Evolutionary conservation across 352 stramenopile genomes (phyloP), one percentile per base, ranked within the genome.

Genomic region (Phytophthora hybrid): DNA sequence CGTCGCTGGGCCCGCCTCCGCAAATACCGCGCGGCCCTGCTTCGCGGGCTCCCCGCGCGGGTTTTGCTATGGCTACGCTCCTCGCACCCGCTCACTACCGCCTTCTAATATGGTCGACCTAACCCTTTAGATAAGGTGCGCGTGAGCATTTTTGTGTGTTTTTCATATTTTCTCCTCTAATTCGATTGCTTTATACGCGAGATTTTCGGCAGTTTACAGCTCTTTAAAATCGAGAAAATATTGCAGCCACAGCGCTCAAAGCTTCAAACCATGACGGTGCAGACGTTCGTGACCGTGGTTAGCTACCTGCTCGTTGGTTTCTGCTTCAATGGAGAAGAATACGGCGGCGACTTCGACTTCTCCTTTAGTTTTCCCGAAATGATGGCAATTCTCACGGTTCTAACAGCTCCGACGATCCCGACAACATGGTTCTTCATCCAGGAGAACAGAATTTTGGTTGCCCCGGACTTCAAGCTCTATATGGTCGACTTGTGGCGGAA

Each of bases 341-440:
- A 87, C 44, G 74, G 76, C 34, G 79, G 81, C 14, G 54, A 64
- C 21, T 88, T 84, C 34, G 62, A 73, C 37, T 88, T 84, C 51
- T 73, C 68, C 5, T 65, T 88, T 53, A 78, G 55, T 6, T 83
- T 86, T 23, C 66, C 71, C 4, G 52, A 54, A 9, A 21, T 82
- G 32, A 83, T 82, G 75, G 66, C 47, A 19, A 79, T 82, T 34
- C 70, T 84, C 53, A 75, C 64, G 52, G 63, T 77, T 4, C 76
- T 79, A 44, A 80, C 69, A 10, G 64, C 80, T 13, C 78, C 78
- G 0, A 80, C 77, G 39, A 77, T 89, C 29, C 82, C 80, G 14
- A 65, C 85, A 34, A 82, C 78, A 9, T 87, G 73, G 67, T 82
- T 81, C 60, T 82, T 88, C 52, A 73, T 89, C 37, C 29, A 80